A percentile compares a stretch with the other conserved stretches of the same genome.
Evolutionary conservation across 1,284 basidiomycete genomes (phyloP).

Genomic region (Pseudozyma pruni): DNA sequence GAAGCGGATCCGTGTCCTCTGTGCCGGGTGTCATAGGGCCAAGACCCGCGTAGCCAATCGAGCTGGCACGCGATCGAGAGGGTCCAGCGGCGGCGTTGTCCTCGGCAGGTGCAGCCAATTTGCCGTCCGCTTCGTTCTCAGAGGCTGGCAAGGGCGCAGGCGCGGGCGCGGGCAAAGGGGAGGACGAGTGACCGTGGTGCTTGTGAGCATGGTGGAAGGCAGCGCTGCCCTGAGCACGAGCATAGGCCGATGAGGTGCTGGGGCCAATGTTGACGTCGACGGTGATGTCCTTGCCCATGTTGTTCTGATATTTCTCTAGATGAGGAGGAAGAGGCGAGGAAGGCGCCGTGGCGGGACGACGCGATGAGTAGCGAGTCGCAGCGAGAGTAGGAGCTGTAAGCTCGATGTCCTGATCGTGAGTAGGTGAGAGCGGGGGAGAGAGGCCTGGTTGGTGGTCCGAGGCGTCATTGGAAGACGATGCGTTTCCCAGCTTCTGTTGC

Average conservation of each 20-base stretch:
- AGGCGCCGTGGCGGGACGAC: constrained; percentile 18
- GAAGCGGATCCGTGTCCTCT: constrained; percentile 68
- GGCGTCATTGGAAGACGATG: constrained; percentile 15
- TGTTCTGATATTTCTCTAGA: constrained; percentile 21
- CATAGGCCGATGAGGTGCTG: constrained; percentile 43
- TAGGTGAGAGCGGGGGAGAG: constrained; percentile 54
- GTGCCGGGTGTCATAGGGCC: constrained; percentile 20
- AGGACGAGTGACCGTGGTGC: constrained; percentile 24
- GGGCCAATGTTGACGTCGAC: constrained; percentile 50
- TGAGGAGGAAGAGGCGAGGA: constrained; percentile 27
- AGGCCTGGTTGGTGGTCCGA: constrained; percentile 51
- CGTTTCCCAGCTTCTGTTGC: constrained; percentile 31
- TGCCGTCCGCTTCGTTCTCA: background rate
- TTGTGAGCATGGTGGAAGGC: constrained; percentile 46
- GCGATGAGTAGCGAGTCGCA: constrained; percentile 12
- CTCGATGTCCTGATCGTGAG: constrained; percentile 46
- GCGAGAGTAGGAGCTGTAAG: constrained; percentile 43
- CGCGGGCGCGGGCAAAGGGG: constrained; percentile 15
- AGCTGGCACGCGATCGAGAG: constrained; percentile 40
- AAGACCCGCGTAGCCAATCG: constrained; percentile 27
- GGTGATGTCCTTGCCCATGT: constrained; percentile 40
- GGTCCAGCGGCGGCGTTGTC: constrained; percentile 1
- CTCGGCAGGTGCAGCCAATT: constrained; percentile 5
- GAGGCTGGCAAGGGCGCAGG: background rate
- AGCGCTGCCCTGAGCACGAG: constrained; percentile 45